Base-by-base conservation (phyloP, 2,329 filamentous ascomycete genomes). In the Annulohypoxylon truncatum region DNA sequence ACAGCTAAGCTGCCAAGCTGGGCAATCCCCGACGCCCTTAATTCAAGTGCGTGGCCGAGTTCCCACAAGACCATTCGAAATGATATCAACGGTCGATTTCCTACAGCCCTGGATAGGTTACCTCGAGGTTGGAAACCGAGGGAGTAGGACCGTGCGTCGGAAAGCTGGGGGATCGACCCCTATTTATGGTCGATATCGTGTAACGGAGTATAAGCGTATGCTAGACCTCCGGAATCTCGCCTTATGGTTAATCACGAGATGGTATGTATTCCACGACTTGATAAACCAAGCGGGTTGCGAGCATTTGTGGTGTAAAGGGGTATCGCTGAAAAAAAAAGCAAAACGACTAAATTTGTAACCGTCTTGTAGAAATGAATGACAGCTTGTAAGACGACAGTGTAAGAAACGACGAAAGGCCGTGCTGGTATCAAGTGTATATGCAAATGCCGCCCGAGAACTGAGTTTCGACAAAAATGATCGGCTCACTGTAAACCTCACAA, bases 381-480 rank as follows among this genome's bases (percentile, higher is more conserved):
- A 56, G 52, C 26, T 33, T 67, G 48, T 46, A 47, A 42, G 31
- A 59, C 18, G 53, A 61, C 28, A 57, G 22, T 65, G 56, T 56
- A 61, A 20, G n/a, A 59, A 66, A 61, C 20, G 46, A 58, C 33
- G 44, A 69, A 69, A 54, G 58, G 58, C 53, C 50, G 46, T 31
- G 42, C 53, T 71, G 69, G 68, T 71, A 71, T 70, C 68, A 70
- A 64, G 42, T 69, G 65, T 71, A 68, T 69, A 70, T 72, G 69
- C 64, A 72, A 67, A 72, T 70, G 67, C 61, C 55, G 64, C 56
- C 42, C 51, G 47, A 64, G 22, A 58, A 63, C 55, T 61, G 61
- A 66, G 63, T 51, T 40, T 59, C 48, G 63, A 57, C 47, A 66
- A 26, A 64, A 59, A 61, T 28, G 53, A 61, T 50, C 35, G 53